Conservation (phyloP, 192 early-diverging fungal genomes). For the Chytriomyces hyalinus region DNA sequence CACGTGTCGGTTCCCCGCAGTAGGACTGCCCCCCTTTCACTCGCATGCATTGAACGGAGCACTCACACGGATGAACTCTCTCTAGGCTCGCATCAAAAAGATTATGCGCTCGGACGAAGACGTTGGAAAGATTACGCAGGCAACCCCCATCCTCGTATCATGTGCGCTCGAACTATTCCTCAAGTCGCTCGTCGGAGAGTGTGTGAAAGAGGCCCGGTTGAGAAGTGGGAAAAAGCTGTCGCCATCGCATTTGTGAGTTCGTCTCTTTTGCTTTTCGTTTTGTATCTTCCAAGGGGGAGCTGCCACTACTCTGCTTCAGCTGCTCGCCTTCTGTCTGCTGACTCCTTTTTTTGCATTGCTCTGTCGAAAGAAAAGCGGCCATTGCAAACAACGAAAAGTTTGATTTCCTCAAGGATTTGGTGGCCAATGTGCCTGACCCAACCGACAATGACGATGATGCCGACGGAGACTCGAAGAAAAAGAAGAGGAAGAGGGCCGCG, state of each 20-base stretch:
- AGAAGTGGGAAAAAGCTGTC: slow-evolving; percentile 84
- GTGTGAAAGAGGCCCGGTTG: slow-evolving; percentile 78
- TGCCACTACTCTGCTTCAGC: too few relatives aligned
- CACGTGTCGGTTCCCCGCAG: slow-evolving; percentile 10
- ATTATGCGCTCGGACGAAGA: slow-evolving; percentile 99
- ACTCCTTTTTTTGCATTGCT: too few relatives aligned
- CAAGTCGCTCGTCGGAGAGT: slow-evolving; percentile 87
- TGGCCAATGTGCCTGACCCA: slow-evolving; percentile 80
- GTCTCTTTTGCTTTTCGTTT: not conserved
- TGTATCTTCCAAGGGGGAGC: not conserved
- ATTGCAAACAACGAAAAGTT: slow-evolving; percentile 85
- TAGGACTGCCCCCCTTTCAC: not conserved
- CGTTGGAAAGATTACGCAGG: slow-evolving; percentile 97
- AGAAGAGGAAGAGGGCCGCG: slow-evolving; percentile 48
- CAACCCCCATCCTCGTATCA: slow-evolving; percentile 94
- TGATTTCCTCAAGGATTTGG: slow-evolving; percentile 91
- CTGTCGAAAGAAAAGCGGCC: slow-evolving; percentile 68
- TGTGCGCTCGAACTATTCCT: slow-evolving; percentile 93
- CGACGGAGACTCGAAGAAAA: slow-evolving; percentile 39
- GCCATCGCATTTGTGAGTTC: slow-evolving; percentile 81
- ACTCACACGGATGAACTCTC: not conserved
- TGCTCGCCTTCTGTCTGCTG: too few relatives aligned
- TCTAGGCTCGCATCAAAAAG: slow-evolving; percentile 97
- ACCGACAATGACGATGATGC: slow-evolving; percentile 49
- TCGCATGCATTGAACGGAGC: too few relatives aligned